Evolutionary conservation across 495 filamentous ascomycete species (phyloP).

Genomic region (Parathielavia hyrcaniae): DNA sequence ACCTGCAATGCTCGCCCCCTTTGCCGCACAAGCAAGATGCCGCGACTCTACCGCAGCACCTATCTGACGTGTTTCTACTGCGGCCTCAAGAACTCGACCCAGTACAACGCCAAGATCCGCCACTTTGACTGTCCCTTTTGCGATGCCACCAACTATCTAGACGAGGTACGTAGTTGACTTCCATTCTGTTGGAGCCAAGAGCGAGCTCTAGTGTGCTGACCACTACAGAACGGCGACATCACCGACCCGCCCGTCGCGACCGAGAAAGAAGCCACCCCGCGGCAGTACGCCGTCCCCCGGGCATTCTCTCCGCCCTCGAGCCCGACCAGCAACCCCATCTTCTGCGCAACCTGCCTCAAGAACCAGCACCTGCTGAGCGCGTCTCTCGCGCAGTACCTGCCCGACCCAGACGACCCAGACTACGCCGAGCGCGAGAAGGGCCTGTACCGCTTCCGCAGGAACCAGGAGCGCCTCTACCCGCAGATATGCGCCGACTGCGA

Average conservation of each 20-base stretch:
- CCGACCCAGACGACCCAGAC: slow-evolving; percentile 59
- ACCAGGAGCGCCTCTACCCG: slow-evolving; percentile 71
- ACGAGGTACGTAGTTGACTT: slow-evolving; percentile 44
- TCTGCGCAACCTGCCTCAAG: slow-evolving; percentile 71
- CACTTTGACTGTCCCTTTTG: slow-evolving; percentile 67
- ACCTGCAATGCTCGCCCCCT: slow-evolving; percentile 14
- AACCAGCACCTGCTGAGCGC: slow-evolving; percentile 73
- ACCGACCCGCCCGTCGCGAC: slow-evolving; percentile 71
- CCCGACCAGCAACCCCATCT: slow-evolving; percentile 40
- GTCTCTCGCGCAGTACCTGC: slow-evolving; percentile 62
- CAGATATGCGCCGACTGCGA: slow-evolving; percentile 76
- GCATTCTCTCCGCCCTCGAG: slow-evolving; percentile 28
- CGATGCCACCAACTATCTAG: slow-evolving; percentile 76
- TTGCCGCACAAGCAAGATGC: slow-evolving; percentile 23
- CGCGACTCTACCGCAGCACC: slow-evolving; percentile 26
- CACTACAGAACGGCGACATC: slow-evolving; percentile 66
- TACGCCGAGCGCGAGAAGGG: slow-evolving; percentile 45
- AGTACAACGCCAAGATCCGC: slow-evolving; percentile 45
- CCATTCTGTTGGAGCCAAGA: not conserved
- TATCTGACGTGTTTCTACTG: slow-evolving; percentile 72
- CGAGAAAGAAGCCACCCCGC: slow-evolving; percentile 29
- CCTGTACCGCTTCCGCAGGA: slow-evolving; percentile 54
- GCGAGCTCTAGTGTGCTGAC: not conserved
- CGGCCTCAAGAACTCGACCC: slow-evolving; percentile 52
- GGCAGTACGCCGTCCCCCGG: slow-evolving; percentile 38